phyloP scores from a whole-genome alignment of 192 early-diverging fungal species.

The Allomyces macrogynus region DNA sequence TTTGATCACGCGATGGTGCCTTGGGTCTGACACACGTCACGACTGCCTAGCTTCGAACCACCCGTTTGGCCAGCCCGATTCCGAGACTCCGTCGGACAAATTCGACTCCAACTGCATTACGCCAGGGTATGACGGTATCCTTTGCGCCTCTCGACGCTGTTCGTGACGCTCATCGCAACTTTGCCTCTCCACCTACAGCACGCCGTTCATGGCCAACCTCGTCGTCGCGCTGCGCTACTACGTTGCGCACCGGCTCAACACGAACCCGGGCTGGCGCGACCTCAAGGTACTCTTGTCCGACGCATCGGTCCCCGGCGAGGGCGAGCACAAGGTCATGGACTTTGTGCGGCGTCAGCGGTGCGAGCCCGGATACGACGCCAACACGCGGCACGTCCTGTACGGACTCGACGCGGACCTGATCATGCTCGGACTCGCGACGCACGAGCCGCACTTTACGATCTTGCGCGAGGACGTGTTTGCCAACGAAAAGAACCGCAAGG shows the following conservation, averaged over 20 bases:
- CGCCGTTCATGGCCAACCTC: conserved; percentile 83
- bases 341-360: conserved; percentile 73
- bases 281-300: conserved; percentile 86
- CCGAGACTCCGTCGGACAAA: conserved; percentile 38
- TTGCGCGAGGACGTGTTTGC: conserved; percentile 88
- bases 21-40: no score
- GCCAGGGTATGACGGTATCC: conserved; percentile 22
- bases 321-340: conserved; percentile 99
- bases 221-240: conserved; percentile 76
- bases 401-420: conserved; percentile 96
- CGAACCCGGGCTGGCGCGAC: conserved; percentile 74
- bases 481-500: conserved; percentile 27
- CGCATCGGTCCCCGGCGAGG: conserved; percentile 88
- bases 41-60: not conserved
- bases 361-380: conserved; percentile 63
- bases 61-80: conserved; percentile 25
- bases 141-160: no score
- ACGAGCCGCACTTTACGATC: conserved; percentile 92
- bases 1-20: no score
- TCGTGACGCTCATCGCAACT: no score
- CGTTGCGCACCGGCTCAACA: conserved; percentile 65
- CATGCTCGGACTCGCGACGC: conserved; percentile 84
- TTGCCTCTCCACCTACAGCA: conserved; percentile 28
- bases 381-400: conserved; percentile 85
- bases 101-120: conserved; percentile 99